Evolutionary conservation across 352 stramenopile genomes (phyloP).

Genomic region (Phytophthora idaei): DNA sequence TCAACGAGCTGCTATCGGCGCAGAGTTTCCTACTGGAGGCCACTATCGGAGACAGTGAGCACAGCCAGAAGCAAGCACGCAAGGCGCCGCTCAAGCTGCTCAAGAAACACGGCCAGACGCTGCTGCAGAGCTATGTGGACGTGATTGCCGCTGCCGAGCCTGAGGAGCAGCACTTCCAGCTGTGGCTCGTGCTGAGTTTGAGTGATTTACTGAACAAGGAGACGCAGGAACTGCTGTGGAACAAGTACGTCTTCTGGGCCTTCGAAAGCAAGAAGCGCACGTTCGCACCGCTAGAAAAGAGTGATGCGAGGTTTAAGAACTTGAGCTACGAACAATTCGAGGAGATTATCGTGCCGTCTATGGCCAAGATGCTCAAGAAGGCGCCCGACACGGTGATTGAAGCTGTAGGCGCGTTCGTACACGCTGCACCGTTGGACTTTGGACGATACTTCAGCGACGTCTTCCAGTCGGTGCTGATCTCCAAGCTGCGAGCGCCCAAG

Average conservation of each 20-base stretch:
- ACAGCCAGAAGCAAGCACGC: conserved; percentile 47
- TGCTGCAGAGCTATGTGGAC: conserved; percentile 51
- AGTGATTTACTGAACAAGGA: conserved; percentile 34
- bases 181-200: conserved; percentile 64
- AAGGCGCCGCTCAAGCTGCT: conserved; percentile 54
- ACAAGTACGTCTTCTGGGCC: conserved; percentile 70
- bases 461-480: conserved; percentile 71
- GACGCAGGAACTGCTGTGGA: conserved; percentile 54
- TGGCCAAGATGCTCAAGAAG: conserved; percentile 85
- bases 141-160: conserved; percentile 31
- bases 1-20: conserved; percentile 48
- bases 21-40: conserved; percentile 68
- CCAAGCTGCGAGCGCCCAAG: conserved; percentile 85
- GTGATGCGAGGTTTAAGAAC: conserved; percentile 56
- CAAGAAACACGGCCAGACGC: conserved; percentile 42
- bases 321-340: conserved; percentile 74
- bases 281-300: conserved; percentile 40
- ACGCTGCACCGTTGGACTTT: conserved; percentile 63
- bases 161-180: conserved; percentile 63
- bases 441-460: conserved; percentile 61
- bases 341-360: conserved; percentile 57
- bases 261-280: conserved; percentile 78
- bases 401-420: conserved; percentile 55
- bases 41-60: conserved; percentile 51
- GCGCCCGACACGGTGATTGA: conserved; percentile 80